These are phyloP conservation scores for Pyrenochaeta sp. DNA, from an alignment of 2,329 filamentous ascomycete species.

Conservation along the genomic window DNA sequence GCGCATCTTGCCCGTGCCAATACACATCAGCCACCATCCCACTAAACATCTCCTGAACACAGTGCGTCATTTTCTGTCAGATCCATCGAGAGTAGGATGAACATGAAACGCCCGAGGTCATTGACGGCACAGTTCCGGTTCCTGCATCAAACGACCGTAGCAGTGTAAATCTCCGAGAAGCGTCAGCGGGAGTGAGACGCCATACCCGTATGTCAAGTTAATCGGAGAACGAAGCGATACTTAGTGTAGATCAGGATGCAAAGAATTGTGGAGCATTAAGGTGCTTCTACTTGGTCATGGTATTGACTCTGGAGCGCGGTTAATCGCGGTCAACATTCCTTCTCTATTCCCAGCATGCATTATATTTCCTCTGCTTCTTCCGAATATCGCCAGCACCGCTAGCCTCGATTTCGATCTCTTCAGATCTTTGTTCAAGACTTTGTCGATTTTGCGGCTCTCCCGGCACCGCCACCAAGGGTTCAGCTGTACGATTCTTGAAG, in stretches of 20 bases:
- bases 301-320: no score
- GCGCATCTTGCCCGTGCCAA: no score
- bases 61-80: neutral
- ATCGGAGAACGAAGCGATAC: no score
- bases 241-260: no score
- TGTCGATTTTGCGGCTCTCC: neutral
- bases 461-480: neutral
- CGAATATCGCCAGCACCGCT: no score
- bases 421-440: no score
- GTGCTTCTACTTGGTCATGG: no score
- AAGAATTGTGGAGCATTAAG: no score
- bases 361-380: no score
- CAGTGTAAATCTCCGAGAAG: neutral
- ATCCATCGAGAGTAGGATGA: neutral
- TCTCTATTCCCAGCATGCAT: no score
- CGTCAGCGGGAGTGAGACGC: neutral
- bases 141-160: neutral
- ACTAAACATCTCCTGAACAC: neutral
- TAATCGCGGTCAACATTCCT: no score
- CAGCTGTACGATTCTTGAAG: neutral
- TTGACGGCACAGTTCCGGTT: neutral
- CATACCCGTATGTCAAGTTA: neutral
- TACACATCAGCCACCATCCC: neutral
- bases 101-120: neutral
- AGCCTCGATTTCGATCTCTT: no score